phyloP scores from a whole-genome alignment of 2,329 filamentous ascomycete species.

The Trichoderma sp. region DNA sequence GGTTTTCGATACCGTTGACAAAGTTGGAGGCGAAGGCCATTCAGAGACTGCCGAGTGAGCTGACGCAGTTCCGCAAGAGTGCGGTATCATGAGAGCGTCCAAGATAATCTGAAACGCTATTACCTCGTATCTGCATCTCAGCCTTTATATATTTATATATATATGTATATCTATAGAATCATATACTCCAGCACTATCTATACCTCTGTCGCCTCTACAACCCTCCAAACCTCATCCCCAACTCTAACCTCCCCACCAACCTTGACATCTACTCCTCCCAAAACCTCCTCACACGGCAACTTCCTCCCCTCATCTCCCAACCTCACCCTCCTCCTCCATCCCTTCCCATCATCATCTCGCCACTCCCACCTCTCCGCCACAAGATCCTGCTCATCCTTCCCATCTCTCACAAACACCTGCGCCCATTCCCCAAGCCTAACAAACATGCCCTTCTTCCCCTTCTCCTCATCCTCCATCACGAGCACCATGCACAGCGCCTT shows the following conservation, averaged over 20 bases:
- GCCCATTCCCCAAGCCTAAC: conserved; percentile 53
- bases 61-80: background rate
- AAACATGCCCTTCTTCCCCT: conserved; percentile 46
- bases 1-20: conserved; percentile 49
- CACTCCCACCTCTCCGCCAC: conserved; percentile 57
- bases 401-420: conserved; percentile 54
- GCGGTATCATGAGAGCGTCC: background rate
- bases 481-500: conserved; percentile 40
- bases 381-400: conserved; percentile 31
- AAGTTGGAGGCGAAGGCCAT: conserved; percentile 50
- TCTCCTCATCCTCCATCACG: conserved; percentile 35
- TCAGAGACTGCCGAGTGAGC: conserved; percentile 34
- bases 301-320: conserved; percentile 35
- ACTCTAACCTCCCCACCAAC: conserved; percentile 7
- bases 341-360: conserved; percentile 23
- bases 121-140: background rate
- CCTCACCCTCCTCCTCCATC: conserved; percentile 39
- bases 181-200: background rate
- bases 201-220: conserved; percentile 21
- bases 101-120: background rate
- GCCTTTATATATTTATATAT: background rate
- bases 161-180: background rate
- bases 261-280: background rate
- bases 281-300: conserved; percentile 37
- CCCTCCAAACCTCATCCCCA: conserved; percentile 19